Percentiles rank a stretch among this genome's conserved stretches.
Conservation (phyloP, 2,329 filamentous ascomycete genomes). For the Macrophomina tecta region DNA sequence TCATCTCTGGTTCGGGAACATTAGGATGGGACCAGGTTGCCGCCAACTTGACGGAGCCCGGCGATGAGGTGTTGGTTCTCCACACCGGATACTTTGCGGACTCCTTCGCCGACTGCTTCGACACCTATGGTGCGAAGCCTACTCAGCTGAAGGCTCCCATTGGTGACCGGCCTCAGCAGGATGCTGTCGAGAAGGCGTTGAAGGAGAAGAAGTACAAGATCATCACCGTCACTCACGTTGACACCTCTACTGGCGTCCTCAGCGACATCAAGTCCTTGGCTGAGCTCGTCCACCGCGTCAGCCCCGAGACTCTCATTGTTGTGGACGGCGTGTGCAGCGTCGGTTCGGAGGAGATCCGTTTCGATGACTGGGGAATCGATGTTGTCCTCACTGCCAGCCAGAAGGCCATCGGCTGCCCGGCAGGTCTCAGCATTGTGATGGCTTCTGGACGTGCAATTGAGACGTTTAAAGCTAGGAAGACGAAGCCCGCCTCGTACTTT, state of each 20-base stretch:
- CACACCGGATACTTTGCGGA: slow-evolving; percentile 98
- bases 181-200: slow-evolving; percentile 86
- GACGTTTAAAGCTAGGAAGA: slow-evolving; percentile 78
- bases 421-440: slow-evolving; percentile 93
- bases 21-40: slow-evolving; percentile 96
- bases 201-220: slow-evolving; percentile 93
- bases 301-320: slow-evolving; percentile 87
- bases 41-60: slow-evolving; percentile 88
- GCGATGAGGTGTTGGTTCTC: slow-evolving; percentile 88
- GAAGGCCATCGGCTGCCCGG: slow-evolving; percentile 95
- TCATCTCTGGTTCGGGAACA: slow-evolving; percentile 93
- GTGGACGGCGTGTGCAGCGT: slow-evolving; percentile 98
- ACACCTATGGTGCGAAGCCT: slow-evolving; percentile 86
- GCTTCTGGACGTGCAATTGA: slow-evolving; percentile 88
- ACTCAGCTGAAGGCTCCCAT: slow-evolving; percentile 90
- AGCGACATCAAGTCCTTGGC: slow-evolving; percentile 87
- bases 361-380: slow-evolving; percentile 94
- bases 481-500: slow-evolving; percentile 86
- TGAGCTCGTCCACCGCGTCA: slow-evolving; percentile 82
- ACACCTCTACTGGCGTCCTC: slow-evolving; percentile 94
- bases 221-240: slow-evolving; percentile 93
- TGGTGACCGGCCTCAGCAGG: slow-evolving; percentile 83
- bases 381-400: slow-evolving; percentile 93
- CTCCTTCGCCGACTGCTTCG: slow-evolving; percentile 89
- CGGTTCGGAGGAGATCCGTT: slow-evolving; percentile 92